Evolutionary conservation across 192 early-diverging fungal genomes (phyloP).

Genomic region (Coemansia sp.): DNA sequence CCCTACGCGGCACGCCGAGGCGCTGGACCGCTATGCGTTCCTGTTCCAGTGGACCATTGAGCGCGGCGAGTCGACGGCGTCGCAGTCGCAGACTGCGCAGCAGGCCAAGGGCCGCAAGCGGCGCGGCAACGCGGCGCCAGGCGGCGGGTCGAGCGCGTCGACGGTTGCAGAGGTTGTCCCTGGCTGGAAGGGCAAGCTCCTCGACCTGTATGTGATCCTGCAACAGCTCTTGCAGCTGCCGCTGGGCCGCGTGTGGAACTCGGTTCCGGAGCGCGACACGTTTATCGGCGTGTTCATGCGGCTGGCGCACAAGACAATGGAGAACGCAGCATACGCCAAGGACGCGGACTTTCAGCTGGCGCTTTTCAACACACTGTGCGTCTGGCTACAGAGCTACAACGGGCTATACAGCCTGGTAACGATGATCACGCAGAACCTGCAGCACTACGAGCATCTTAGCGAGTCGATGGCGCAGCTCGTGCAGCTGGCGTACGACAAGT

Average conservation of each 20-base stretch:
- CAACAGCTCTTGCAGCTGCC: conserved; percentile 45
- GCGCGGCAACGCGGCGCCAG: conserved; percentile 15
- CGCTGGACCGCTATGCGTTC: conserved; percentile 82
- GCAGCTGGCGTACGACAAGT: conserved; percentile 57
- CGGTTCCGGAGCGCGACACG: conserved; percentile 52
- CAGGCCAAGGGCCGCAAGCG: conserved; percentile 34
- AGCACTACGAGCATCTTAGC: conserved; percentile 81
- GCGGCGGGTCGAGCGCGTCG: conserved; percentile 20
- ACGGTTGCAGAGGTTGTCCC: conserved; percentile 36
- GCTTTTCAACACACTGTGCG: conserved; percentile 68
- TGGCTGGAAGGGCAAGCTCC: conserved; percentile 45
- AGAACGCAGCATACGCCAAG: conserved; percentile 72
- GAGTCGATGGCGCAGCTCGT: conserved; percentile 82
- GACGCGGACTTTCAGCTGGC: conserved; percentile 55
- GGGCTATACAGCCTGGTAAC: conserved; percentile 73
- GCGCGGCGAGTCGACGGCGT: conserved; percentile 60
- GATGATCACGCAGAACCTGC: conserved; percentile 76
- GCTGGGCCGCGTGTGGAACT: conserved; percentile 64
- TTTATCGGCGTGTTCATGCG: conserved; percentile 68
- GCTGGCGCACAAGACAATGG: conserved; percentile 74
- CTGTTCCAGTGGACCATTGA: conserved; percentile 79
- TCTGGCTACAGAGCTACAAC: conserved; percentile 79
- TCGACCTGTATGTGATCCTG: conserved; percentile 31
- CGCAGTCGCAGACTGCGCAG: conserved; percentile 16
- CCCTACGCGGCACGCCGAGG: conserved; percentile 59